Conservation (phyloP, 1,139 yeast genomes). For the Yamadazyma friedrichii region DNA sequence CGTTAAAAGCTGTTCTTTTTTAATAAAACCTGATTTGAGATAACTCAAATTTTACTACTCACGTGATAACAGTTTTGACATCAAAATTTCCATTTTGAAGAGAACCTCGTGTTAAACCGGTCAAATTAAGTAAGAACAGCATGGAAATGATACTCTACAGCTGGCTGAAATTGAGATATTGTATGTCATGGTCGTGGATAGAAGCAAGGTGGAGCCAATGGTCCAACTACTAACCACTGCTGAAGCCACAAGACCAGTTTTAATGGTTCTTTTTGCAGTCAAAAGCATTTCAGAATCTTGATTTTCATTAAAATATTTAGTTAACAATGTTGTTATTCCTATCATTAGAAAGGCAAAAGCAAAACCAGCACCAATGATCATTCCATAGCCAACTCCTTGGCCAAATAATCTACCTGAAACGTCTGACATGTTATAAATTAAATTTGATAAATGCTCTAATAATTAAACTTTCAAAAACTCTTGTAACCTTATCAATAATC, state of each 20-base stretch:
- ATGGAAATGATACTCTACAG: neutral
- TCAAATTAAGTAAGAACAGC: no score
- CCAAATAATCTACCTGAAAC: slow-evolving; percentile 14
- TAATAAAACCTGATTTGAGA: no score
- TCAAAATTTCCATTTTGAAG: no score
- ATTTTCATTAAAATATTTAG: slow-evolving; percentile 30
- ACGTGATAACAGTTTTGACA: no score
- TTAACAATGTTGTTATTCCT: slow-evolving; percentile 26
- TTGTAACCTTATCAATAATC: no score
- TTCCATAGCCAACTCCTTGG: slow-evolving; percentile 36
- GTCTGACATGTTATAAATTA: slow-evolving; percentile 7
- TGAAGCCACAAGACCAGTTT: slow-evolving; percentile 35
- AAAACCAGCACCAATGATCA: slow-evolving; percentile 39
- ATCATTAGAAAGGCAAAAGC: slow-evolving; percentile 40
- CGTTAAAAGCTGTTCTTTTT: no score
- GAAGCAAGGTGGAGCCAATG: slow-evolving; percentile 37
- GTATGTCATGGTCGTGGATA: slow-evolving; percentile 31
- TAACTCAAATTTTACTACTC: neutral
- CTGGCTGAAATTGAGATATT: slow-evolving; percentile 17
- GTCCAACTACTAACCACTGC: slow-evolving; percentile 42
- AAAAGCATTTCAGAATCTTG: slow-evolving; percentile 40
- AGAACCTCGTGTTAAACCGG: no score
- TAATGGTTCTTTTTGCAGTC: slow-evolving; percentile 36
- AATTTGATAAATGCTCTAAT: no score
- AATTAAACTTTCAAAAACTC: no score